phyloP scores from a whole-genome alignment of 148 eudicot species.

The Rhododendron williamsianum region DNA sequence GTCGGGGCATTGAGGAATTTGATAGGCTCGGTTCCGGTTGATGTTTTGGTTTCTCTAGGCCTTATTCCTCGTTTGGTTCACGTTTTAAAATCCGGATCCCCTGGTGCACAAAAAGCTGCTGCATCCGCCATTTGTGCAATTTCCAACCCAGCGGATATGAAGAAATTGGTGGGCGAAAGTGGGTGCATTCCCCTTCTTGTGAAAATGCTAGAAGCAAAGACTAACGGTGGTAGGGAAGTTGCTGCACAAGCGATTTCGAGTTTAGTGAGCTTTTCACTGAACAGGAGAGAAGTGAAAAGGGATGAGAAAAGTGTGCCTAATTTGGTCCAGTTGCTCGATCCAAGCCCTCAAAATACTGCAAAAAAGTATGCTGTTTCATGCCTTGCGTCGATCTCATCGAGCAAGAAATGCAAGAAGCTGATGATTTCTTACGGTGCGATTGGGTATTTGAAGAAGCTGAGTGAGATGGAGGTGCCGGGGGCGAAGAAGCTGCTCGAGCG shows the following conservation, averaged over 20 bases:
- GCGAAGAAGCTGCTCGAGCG: constrained; percentile 85
- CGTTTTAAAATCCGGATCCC: constrained; percentile 65
- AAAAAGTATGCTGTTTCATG: constrained; percentile 77
- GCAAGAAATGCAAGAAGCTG: constrained; percentile 79
- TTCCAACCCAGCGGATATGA: constrained; percentile 45
- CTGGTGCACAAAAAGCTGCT: constrained; percentile 66
- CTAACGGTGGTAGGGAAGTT: constrained; percentile 55
- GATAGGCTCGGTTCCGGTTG: constrained; percentile 51
- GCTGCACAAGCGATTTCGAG: constrained; percentile 79
- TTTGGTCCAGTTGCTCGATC: constrained; percentile 79
- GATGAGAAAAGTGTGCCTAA: constrained; percentile 80
- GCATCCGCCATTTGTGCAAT: constrained; percentile 58
- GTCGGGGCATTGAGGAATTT: constrained; percentile 74
- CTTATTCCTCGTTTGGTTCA: constrained; percentile 64
- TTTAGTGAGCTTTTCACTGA: constrained; percentile 44
- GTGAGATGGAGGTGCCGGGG: constrained; percentile 75
- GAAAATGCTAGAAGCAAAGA: constrained; percentile 75
- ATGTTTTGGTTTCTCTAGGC: constrained; percentile 49
- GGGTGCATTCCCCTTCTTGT: constrained; percentile 70
- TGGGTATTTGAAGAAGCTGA: constrained; percentile 84
- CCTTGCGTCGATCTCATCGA: constrained; percentile 52
- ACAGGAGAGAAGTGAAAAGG: constrained; percentile 65
- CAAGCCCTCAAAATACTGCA: constrained; percentile 68
- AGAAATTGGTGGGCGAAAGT: constrained; percentile 52
- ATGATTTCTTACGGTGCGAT: constrained; percentile 95